phyloP scores from a whole-genome alignment of 192 early-diverging fungal genomes.

The Mortierella hygrophila region DNA sequence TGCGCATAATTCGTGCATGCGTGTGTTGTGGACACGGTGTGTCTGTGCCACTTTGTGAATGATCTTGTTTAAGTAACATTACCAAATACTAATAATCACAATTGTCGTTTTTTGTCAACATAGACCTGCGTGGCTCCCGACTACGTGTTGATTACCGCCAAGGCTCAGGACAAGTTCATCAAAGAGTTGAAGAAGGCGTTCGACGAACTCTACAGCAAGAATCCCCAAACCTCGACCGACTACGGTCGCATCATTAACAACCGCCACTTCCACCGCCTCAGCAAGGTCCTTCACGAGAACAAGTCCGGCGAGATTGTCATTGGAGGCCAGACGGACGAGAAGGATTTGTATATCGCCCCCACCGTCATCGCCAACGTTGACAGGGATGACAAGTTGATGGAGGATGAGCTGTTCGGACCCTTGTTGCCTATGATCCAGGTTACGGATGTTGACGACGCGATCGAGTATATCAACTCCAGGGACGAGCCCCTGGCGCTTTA shows the following conservation, averaged over 20 bases:
- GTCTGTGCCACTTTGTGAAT: neutral
- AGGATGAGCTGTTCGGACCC: constrained; percentile 95
- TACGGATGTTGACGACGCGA: constrained; percentile 76
- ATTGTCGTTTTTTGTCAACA: neutral
- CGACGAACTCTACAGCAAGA: constrained; percentile 60
- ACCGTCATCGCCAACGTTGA: constrained; percentile 83
- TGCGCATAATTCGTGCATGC: no score
- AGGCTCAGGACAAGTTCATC: constrained; percentile 69
- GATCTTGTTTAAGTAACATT: neutral
- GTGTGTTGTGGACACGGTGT: neutral
- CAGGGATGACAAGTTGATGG: constrained; percentile 78
- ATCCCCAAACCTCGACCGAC: constrained; percentile 62
- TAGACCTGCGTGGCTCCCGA: constrained; percentile 91
- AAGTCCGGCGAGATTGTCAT: constrained; percentile 66
- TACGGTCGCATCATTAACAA: constrained; percentile 81
- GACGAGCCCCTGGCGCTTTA: constrained; percentile 88
- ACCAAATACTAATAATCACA: neutral
- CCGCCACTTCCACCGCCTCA: constrained; percentile 79
- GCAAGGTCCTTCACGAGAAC: constrained; percentile 61
- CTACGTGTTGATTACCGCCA: constrained; percentile 79
- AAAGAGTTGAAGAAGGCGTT: constrained; percentile 63
- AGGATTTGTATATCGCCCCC: constrained; percentile 82
- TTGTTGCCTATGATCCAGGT: constrained; percentile 86
- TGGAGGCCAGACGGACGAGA: constrained; percentile 73
- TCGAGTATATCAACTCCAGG: constrained; percentile 73